These are phyloP conservation scores for Geotrichum klebahnii DNA, from an alignment of 1,139 yeast species.

Conservation along the genomic window DNA sequence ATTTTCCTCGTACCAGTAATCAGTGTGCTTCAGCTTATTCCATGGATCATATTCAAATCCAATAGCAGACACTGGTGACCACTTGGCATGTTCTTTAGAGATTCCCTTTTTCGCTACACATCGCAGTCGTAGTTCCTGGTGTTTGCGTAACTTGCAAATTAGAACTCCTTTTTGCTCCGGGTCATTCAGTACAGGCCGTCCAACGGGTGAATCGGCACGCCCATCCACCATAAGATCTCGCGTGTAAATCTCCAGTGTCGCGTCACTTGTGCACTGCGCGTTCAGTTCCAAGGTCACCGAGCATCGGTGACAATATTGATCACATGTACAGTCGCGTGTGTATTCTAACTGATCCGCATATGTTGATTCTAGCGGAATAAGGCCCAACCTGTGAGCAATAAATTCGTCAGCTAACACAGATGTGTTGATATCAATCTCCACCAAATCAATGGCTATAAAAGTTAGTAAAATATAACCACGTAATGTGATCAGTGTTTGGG, in stretches of 20 bases:
- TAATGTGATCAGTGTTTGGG: neutral
- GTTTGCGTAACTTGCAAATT: slow-evolving; percentile 84
- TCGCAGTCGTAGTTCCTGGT: slow-evolving; percentile 81
- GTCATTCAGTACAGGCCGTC: slow-evolving; percentile 82
- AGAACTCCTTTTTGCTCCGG: slow-evolving; percentile 75
- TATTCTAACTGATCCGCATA: slow-evolving; percentile 67
- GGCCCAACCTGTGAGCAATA: slow-evolving; percentile 85
- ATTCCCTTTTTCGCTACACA: slow-evolving; percentile 98
- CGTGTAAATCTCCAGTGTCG: slow-evolving; percentile 85
- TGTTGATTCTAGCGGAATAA: slow-evolving; percentile 79
- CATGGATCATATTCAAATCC: slow-evolving; percentile 99
- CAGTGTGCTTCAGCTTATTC: slow-evolving; percentile 94
- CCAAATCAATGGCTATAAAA: slow-evolving; percentile 75
- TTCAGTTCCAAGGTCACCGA: slow-evolving; percentile 80
- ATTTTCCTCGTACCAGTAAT: slow-evolving; percentile 91
- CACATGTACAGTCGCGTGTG: slow-evolving; percentile 95
- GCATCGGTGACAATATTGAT: slow-evolving; percentile 93
- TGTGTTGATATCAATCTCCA: slow-evolving; percentile 88
- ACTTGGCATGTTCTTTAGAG: slow-evolving; percentile 96
- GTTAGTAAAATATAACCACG: neutral
- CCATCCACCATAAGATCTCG: slow-evolving; percentile 55
- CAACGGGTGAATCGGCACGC: slow-evolving; percentile 43
- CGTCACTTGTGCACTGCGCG: slow-evolving; percentile 84
- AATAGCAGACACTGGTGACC: slow-evolving; percentile 97
- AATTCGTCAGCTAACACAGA: slow-evolving; percentile 96